Percentiles rank a stretch among this genome's conserved stretches.
These are phyloP conservation scores for Lyophyllum semitale DNA, from an alignment of 768 basidiomycete species.

Conservation along the genomic window DNA sequence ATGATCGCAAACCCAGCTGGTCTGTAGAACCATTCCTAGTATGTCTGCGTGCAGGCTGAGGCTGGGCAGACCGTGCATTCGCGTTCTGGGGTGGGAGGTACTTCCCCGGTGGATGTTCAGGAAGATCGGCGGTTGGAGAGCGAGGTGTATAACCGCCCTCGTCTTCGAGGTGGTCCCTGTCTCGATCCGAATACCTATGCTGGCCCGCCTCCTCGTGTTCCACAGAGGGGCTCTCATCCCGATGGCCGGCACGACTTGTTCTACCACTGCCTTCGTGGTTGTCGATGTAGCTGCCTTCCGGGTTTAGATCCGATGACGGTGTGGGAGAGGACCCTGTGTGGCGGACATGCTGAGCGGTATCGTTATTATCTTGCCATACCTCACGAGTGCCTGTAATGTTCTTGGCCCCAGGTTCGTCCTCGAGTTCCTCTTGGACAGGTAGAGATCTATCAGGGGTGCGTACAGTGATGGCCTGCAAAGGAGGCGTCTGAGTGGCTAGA, in stretches of 20 bases:
- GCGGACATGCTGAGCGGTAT: constrained; percentile 30
- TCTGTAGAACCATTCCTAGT: constrained; percentile 61
- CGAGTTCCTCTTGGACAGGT: constrained; percentile 76
- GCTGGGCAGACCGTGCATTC: constrained; percentile 20
- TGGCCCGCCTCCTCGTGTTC: constrained; percentile 38
- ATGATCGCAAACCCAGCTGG: constrained; percentile 58
- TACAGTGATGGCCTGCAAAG: constrained; percentile 50
- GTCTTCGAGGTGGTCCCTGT: constrained; percentile 45
- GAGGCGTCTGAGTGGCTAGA: constrained; percentile 53
- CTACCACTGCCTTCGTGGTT: constrained; percentile 35
- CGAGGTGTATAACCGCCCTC: constrained; percentile 66
- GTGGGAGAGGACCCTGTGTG: constrained; percentile 45
- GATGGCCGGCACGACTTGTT: constrained; percentile 38
- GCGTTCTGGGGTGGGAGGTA: constrained; percentile 31
- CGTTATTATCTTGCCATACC: constrained; percentile 28
- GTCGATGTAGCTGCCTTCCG: constrained; percentile 37
- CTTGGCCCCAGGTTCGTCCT: constrained; percentile 57
- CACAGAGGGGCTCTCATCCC: constrained; percentile 46
- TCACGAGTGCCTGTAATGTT: constrained; percentile 27
- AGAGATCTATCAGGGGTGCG: constrained; percentile 73
- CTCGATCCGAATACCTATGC: constrained; percentile 29
- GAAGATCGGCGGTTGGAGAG: constrained; percentile 63
- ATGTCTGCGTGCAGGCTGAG: constrained; percentile 45
- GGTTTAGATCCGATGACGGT: constrained; percentile 56
- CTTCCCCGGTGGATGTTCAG: constrained; percentile 40